Evolutionary conservation across 2,329 filamentous ascomycete genomes (phyloP).

Genomic region (Fusarium circinatum): DNA sequence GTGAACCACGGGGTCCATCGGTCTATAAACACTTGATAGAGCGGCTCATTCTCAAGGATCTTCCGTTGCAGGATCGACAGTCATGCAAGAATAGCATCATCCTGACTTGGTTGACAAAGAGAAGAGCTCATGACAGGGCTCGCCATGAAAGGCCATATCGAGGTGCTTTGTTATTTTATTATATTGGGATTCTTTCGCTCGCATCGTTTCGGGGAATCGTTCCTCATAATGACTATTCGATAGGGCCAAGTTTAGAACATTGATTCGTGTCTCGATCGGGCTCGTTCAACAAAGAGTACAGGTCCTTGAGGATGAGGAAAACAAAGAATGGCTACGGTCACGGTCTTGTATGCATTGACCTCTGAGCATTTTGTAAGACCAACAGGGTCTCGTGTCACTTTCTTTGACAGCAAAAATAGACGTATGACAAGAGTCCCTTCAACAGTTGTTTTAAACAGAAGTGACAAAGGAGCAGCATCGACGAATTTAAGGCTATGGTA

Average conservation of each 20-base stretch:
- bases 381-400: constrained; percentile 13
- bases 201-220: not conserved
- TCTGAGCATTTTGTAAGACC: not conserved
- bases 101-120: constrained; percentile 21
- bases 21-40: constrained; percentile 5
- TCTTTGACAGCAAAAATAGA: constrained; percentile 33
- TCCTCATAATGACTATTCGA: not conserved
- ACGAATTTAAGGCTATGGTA: constrained; percentile 36
- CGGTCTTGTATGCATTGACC: constrained; percentile 8
- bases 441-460: not conserved
- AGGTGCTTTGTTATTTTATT: constrained; percentile 11
- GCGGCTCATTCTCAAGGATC: not conserved
- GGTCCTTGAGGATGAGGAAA: not conserved
- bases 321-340: constrained; percentile 18
- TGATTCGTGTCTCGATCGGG: not conserved
- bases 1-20: not conserved
- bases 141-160: not conserved
- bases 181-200: not conserved
- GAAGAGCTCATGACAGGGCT: not conserved
- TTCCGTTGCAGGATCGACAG: not conserved
- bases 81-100: constrained; percentile 21
- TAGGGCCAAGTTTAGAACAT: not conserved
- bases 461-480: constrained; percentile 26
- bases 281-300: constrained; percentile 18
- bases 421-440: not conserved